Conservation (phyloP, 805 yeast genomes). For the Kuraishia ogatae region DNA sequence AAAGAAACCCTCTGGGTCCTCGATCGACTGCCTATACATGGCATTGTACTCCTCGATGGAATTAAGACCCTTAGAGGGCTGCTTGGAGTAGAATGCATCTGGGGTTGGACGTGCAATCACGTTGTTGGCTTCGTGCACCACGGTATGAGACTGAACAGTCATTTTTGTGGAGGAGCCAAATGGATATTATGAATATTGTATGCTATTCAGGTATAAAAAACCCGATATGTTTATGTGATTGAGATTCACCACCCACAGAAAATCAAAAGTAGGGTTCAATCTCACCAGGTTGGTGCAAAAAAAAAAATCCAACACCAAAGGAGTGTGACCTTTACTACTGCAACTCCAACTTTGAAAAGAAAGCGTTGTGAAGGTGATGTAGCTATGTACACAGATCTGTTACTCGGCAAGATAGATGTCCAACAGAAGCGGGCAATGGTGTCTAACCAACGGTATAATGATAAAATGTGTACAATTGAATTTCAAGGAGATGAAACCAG, state of each 20-base stretch:
- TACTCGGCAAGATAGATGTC: neutral
- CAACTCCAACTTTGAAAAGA: neutral
- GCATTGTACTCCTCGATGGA: slow-evolving; percentile 59
- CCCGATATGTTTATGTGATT: neutral
- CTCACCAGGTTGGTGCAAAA: neutral
- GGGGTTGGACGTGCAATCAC: slow-evolving; percentile 43
- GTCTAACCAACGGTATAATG: no score
- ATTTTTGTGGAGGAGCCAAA: neutral
- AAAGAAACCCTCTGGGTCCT: slow-evolving; percentile 77
- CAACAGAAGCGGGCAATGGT: neutral
- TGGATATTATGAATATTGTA: no score
- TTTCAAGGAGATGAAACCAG: no score
- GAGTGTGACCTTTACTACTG: neutral
- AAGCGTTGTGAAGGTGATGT: neutral
- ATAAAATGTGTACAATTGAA: no score
- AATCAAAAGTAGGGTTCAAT: neutral
- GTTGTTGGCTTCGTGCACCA: slow-evolving; percentile 56
- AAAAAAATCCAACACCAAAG: no score
- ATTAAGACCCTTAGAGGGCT: slow-evolving; percentile 51
- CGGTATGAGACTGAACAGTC: slow-evolving; percentile 22
- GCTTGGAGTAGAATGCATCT: slow-evolving; percentile 42
- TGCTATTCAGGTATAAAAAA: no score
- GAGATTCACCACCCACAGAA: neutral
- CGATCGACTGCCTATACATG: slow-evolving; percentile 66
- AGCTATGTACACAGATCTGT: neutral